phyloP scores from a whole-genome alignment of 805 yeast species.

The Candida manassasensis region DNA sequence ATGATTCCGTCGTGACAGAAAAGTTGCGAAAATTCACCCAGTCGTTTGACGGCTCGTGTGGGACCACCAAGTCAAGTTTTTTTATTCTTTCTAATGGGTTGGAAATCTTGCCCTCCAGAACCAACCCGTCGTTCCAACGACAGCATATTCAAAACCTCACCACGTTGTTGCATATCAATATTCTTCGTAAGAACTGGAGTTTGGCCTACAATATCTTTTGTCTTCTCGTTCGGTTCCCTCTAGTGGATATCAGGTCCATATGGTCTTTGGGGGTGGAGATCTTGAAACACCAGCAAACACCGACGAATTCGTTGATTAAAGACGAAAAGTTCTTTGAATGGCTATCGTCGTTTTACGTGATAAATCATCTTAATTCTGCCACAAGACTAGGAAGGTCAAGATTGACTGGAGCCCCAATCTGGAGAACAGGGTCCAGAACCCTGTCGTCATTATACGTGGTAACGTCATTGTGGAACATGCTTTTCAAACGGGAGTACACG shows the following conservation, averaged over 20 bases:
- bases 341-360: slow-evolving; percentile 26
- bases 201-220: slow-evolving; percentile 51
- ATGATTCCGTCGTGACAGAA: slow-evolving; percentile 3
- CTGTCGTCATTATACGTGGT: slow-evolving; percentile 39
- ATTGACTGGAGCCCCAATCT: slow-evolving; percentile 28
- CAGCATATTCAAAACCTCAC: slow-evolving; percentile 34
- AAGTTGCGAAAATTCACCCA: slow-evolving; percentile 11
- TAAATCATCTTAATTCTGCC: slow-evolving; percentile 10
- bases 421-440: slow-evolving; percentile 36
- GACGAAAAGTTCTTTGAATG: slow-evolving; percentile 35
- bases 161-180: slow-evolving; percentile 44
- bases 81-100: slow-evolving; percentile 18
- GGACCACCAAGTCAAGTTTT: slow-evolving; percentile 17
- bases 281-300: slow-evolving; percentile 17
- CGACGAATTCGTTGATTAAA: slow-evolving; percentile 10
- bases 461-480: slow-evolving; percentile 39
- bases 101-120: slow-evolving; percentile 17
- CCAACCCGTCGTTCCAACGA: slow-evolving; percentile 7
- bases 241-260: slow-evolving; percentile 48
- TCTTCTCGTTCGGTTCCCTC: slow-evolving; percentile 43
- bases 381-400: slow-evolving; percentile 6
- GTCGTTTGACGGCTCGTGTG: slow-evolving; percentile 17
- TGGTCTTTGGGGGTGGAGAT: slow-evolving; percentile 67
- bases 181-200: slow-evolving; percentile 50
- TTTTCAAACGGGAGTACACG: slow-evolving; percentile 30